Evolutionary conservation across 1,284 basidiomycete species (phyloP), one percentile per base, ranked within the genome.

Genomic region (Sphaerobolus stellatus): DNA sequence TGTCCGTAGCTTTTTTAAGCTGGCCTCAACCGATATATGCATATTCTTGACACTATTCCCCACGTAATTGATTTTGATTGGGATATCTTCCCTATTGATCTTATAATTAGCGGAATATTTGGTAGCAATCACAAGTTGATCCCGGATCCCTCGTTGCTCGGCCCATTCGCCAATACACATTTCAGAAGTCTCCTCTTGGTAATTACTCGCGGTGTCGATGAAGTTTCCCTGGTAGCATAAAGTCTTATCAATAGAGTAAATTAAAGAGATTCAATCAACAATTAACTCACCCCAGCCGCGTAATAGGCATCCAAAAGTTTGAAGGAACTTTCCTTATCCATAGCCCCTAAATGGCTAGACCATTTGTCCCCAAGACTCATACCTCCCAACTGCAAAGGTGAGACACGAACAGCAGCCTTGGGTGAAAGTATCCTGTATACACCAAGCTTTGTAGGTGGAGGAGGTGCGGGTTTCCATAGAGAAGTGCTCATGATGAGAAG

Each of bases 141-240:
- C 79, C 6, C 82, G 73, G 36, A 75, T 81, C 0, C 71, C 74
- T 5, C 77, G 70, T 11, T 61, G 43, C 52, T 80, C 75, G 41
- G 73, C 75, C 83, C 83, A 85, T 62, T 80, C 80, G 1, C 82
- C 83, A 34, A 84, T 75, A 54, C 80, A 75, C 38, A 66, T 63
- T 58, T 84, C 82, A 3, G 75, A 78, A 2, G 72, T 65, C 46
- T 76, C 80, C 33, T 78, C 71, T 52, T 81, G 56, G 50, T 30
- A 74, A 54, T 58, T 62, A 24, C 66, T 71, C 5, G 72, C 62
- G 1, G 72, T 74, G 27, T 73, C 72, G 54, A 73, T 71, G 34
- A 73, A 73, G 50, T 73, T 82, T 16, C 81, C 79, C n/a, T n/a
- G n/a, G n/a, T n/a, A n/a, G n/a, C n/a, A n/a, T n/a, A n/a, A n/a